Evolutionary conservation across 768 basidiomycete species (phyloP), one percentile per base, ranked within the genome.

Genomic region (Pleurotus citrinopileatus): DNA sequence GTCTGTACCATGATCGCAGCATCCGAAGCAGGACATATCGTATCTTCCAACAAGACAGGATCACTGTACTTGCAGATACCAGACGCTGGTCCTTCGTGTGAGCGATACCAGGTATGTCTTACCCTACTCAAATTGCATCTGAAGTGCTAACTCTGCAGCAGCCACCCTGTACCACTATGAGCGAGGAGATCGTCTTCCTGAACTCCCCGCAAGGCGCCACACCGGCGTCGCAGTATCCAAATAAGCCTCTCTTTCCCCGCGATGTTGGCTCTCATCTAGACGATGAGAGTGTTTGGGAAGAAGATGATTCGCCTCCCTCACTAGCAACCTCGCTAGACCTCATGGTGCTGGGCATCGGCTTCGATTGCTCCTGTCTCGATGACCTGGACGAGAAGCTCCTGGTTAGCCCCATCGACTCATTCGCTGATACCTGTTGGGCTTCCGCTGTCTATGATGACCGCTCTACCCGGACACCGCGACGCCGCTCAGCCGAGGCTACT

Each of bases 351-450:
- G 50, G 69, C 55, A 65, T 73, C 57, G 68, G 71, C 48, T 68
- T 77, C 55, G 74, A 76, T 61, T 64, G 67, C 7, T 59, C 69
- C 5, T 74, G 74, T 57, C 68, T 77, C 19, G 64, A 73, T 54
- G 66, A 66, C 34, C 70, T 77, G 32, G 76, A 77, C 60, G 65
- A 75, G 19, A 70, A 74, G 55, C 70, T 77, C 0, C 68, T 77
- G 9, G 60, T 69, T 26, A 66, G 69, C 0, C 76, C 76, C 8
- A 60, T 67, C 2, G 72, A 73, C 22, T 66, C 74, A 22, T 77
- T 75, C 57, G 71, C 73, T 3, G 76, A 76, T 45, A 52, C 73
- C 1, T 77, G 76, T 56, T 77, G 74, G 53, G 59, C 68, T 10
- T 67, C 66, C 42, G 74, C 76, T 5, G 70, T 75, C n/a, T 63